A percentile compares a stretch with the other conserved stretches of the same genome.
These are phyloP conservation scores for Mucor plumbeus DNA, from an alignment of 371 early-diverging fungal genomes.

Conservation along the genomic window DNA sequence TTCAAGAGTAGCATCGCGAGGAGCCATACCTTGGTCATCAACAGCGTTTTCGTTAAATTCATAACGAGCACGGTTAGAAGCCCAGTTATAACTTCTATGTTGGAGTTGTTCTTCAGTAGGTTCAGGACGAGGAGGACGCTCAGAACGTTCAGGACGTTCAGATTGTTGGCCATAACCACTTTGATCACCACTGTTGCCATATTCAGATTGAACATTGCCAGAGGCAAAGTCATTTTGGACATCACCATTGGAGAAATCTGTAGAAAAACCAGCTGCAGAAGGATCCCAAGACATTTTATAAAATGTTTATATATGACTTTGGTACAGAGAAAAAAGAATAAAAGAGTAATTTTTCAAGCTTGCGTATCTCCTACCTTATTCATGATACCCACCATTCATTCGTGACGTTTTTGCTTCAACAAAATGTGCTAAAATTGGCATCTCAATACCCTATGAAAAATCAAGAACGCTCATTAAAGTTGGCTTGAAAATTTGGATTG, in stretches of 20 bases:
- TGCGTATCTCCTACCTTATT: no score
- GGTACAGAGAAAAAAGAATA: conserved; percentile 5
- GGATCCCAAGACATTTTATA: conserved; percentile 26
- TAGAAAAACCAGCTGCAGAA: conserved; percentile 12
- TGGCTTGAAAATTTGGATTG: no score
- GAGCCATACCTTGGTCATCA: conserved; percentile 47
- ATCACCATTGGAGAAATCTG: conserved; percentile 7
- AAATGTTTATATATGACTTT: not conserved
- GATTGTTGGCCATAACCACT: not conserved
- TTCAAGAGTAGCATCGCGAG: conserved; percentile 53
- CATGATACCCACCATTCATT: not conserved
- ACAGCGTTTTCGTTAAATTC: conserved; percentile 56
- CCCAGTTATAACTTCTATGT: conserved; percentile 54
- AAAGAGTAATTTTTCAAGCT: not conserved
- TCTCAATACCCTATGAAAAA: not conserved
- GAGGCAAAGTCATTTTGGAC: conserved; percentile 7
- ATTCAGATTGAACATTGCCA: conserved; percentile 13
- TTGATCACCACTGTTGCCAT: not conserved
- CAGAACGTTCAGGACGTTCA: conserved; percentile 3
- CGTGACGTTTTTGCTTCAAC: conserved; percentile 4
- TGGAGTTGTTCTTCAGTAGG: conserved; percentile 28
- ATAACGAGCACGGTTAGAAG: conserved; percentile 57
- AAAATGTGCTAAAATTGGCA: not conserved
- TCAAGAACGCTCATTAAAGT: not conserved
- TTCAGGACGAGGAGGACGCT: conserved; percentile 31